Conservation (phyloP, 176 grass and related monocot species). For the Leersia perrieri region DNA sequence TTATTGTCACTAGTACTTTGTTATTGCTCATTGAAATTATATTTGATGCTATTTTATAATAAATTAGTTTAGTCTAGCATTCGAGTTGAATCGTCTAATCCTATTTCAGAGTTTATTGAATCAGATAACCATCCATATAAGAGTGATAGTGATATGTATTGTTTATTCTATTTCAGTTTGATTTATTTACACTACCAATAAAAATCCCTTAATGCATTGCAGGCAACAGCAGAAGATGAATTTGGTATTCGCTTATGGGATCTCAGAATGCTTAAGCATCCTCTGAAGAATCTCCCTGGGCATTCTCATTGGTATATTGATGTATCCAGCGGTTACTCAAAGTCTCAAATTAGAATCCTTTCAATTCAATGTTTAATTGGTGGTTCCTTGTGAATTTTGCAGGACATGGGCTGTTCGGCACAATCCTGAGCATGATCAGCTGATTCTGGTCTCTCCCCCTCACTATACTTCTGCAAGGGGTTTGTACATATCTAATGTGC, state of each 20-base stretch:
- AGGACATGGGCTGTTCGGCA: slow-evolving; percentile 92
- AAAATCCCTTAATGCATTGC: slow-evolving; percentile 18
- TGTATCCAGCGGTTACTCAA: slow-evolving; percentile 28
- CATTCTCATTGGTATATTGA: slow-evolving; percentile 85
- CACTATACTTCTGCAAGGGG: not conserved
- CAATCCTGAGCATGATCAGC: slow-evolving; percentile 77
- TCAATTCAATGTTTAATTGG: slow-evolving; percentile 6
- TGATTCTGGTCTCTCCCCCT: slow-evolving; percentile 71
- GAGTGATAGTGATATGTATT: slow-evolving; percentile 22
- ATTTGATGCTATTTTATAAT: slow-evolving; percentile 11
- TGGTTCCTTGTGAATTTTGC: slow-evolving; percentile 25
- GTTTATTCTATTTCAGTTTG: slow-evolving; percentile 9
- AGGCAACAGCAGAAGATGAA: slow-evolving; percentile 97
- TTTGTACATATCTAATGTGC: not conserved
- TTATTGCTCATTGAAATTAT: not conserved
- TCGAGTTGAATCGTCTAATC: not conserved
- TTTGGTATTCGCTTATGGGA: slow-evolving; percentile 93
- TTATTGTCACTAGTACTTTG: not conserved
- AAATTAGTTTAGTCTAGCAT: not conserved
- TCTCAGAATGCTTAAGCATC: slow-evolving; percentile 86
- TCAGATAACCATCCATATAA: not conserved
- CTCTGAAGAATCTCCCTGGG: slow-evolving; percentile 79
- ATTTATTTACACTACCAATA: slow-evolving; percentile 2
- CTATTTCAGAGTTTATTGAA: not conserved
- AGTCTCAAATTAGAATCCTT: slow-evolving; percentile 21